A percentile compares a stretch with the other conserved stretches of the same genome.
Evolutionary conservation across 2,329 filamentous ascomycete species (phyloP).

Genomic region (Cadophora luteo-olivacea): DNA sequence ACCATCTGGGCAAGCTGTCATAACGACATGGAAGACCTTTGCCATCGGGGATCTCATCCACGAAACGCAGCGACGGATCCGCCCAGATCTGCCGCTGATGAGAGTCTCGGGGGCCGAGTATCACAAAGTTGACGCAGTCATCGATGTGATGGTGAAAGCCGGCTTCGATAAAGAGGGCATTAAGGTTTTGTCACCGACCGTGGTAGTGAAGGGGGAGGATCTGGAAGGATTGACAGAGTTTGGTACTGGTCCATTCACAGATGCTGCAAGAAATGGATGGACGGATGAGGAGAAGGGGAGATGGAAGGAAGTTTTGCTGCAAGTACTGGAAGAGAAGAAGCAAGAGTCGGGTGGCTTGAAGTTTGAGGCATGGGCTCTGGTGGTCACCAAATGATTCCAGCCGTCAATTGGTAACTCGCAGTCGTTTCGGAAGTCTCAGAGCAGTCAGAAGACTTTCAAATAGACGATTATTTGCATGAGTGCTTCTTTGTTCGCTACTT

Average conservation of each 20-base stretch:
- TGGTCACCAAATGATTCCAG: not conserved
- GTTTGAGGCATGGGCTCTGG: constrained; percentile 8
- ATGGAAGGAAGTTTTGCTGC: not conserved
- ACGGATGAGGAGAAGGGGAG: constrained; percentile 11
- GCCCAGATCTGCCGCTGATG: constrained; percentile 14
- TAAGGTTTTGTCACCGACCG: not conserved
- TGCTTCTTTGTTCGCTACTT: not conserved
- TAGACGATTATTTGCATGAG: too few relatives aligned
- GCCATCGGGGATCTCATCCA: constrained; percentile 8
- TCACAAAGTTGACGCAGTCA: not conserved
- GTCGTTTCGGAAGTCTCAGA: not conserved
- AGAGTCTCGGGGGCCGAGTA: not conserved
- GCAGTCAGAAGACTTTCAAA: too few relatives aligned
- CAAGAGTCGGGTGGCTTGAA: constrained; percentile 1
- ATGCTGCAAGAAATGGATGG: constrained; percentile 38
- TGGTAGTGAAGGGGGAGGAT: constrained; percentile 40
- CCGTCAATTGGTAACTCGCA: not conserved
- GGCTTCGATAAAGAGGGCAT: constrained; percentile 3
- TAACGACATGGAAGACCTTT: constrained; percentile 12
- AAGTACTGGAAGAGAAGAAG: constrained; percentile 9
- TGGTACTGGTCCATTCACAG: constrained; percentile 43
- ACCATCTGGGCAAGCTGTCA: constrained; percentile 4
- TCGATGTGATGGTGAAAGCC: constrained; percentile 4
- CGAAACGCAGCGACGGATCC: constrained; percentile 7
- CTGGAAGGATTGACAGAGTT: constrained; percentile 41